Evolutionary conservation across 2,329 filamentous ascomycete species (phyloP), one percentile per base, ranked within the genome.

Genomic region (Colletotrichum destructivum): DNA sequence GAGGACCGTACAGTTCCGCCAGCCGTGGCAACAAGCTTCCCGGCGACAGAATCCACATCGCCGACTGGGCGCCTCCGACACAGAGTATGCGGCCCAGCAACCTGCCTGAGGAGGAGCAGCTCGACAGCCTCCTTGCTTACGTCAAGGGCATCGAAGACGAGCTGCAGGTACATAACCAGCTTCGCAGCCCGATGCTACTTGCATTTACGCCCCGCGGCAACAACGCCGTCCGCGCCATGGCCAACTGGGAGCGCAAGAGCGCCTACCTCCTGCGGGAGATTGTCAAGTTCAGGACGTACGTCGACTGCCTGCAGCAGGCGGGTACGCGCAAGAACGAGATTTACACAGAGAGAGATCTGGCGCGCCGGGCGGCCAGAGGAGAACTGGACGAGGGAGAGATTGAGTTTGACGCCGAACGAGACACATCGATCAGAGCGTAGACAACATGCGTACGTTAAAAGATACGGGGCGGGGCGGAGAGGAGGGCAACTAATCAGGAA

Each of bases 181-280:
- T 98, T 75, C 91, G 96, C 75, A 91, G 91, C 69, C 92, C 94
- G 2, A 96, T 98, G 92, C 88, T 95, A 66, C 88, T 98, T 66
- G 95, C 96, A 11, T 98, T 97, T 80, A 95, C 94, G 16, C 93
- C 94, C 3, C 90, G 95, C 40, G 93, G 96, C 73, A 88, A 90
- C 47, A 98, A 98, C 78, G 89, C 92, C 18, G 86, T 85, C 73
- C 95, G 93, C 82, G 94, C 96, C 18, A 96, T 98, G 93, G 88
- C 92, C 23, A 99, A 99, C 82, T 99, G 96, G 96, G 95, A 99
- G 85, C 91, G 93, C 78, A 98, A 98, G 85, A 97, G 94, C 67
- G 92, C 94, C 40, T 98, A 98, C 79, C 84, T 99, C 51, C 87
- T 98, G 15, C 88, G 94, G 46, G 96, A 99, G 84, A 98, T 97